A percentile compares a stretch with the other conserved stretches of the same genome.
Evolutionary conservation across 306 rosid genomes (phyloP).

Genomic region (Gleditsia sinensis): DNA sequence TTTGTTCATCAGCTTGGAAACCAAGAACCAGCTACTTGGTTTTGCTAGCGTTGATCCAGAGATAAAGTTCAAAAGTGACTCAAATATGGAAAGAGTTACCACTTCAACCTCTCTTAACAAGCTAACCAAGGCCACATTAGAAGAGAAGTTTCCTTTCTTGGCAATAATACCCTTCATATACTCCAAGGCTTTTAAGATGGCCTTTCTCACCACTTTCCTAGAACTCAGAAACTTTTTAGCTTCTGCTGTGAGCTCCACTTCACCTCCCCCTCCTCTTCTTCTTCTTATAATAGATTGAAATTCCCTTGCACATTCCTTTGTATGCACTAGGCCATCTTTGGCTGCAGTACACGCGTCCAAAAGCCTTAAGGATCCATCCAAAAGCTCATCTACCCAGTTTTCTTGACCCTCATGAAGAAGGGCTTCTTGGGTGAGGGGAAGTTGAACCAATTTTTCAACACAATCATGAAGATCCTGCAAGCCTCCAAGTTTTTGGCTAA

Average conservation of each 20-base stretch:
- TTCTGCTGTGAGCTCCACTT: too few relatives aligned
- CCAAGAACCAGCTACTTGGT: slow-evolving; percentile 28
- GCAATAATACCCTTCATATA: too few relatives aligned
- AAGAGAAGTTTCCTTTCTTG: too few relatives aligned
- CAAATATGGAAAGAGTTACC: slow-evolving; percentile 26
- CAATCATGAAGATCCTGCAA: slow-evolving; percentile 36
- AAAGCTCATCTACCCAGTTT: slow-evolving; percentile 11
- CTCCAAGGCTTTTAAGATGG: too few relatives aligned
- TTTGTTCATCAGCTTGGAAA: slow-evolving; percentile 38
- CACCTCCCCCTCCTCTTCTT: too few relatives aligned
- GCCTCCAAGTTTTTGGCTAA: slow-evolving; percentile 30
- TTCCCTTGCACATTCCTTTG: slow-evolving; percentile 26
- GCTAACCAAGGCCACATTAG: slow-evolving; percentile 7
- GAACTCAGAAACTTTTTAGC: too few relatives aligned
- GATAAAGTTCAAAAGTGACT: slow-evolving; percentile 11
- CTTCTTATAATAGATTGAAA: slow-evolving; percentile 41
- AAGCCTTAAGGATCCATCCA: slow-evolving; percentile 40
- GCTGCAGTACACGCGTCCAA: slow-evolving; percentile 25
- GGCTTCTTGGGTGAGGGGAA: slow-evolving; percentile 23
- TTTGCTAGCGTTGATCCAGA: slow-evolving; percentile 31
- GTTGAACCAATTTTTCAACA: slow-evolving; percentile 25
- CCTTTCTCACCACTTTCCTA: too few relatives aligned
- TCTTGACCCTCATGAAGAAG: slow-evolving; percentile 23
- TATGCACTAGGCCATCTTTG: slow-evolving; percentile 29
- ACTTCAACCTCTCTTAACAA: slow-evolving; percentile 25